A percentile compares a stretch with the other conserved stretches of the same genome.
Conservation (phyloP, 1,284 basidiomycete genomes). For the Rhodotorula sp. region DNA sequence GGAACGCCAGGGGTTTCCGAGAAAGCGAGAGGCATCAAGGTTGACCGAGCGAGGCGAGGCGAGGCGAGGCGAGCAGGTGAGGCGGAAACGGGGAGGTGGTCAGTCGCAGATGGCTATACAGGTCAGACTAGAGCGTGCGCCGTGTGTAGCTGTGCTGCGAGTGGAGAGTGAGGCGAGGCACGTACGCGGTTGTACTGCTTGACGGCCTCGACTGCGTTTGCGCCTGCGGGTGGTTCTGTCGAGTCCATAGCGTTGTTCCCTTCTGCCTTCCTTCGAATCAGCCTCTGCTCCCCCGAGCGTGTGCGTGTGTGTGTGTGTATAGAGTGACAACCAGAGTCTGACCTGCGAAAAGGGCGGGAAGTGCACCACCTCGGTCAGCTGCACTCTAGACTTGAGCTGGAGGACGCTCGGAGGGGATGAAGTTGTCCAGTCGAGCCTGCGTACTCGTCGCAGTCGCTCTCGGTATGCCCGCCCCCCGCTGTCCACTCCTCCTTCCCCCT, state of each 20-base stretch:
- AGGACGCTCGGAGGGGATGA: not conserved
- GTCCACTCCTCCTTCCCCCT: not conserved
- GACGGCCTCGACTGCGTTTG: constrained; percentile 20
- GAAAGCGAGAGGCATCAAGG: too few species aligned
- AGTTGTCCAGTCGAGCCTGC: not conserved
- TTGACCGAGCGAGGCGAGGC: too few species aligned
- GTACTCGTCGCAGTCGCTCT: too few species aligned
- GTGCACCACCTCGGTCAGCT: not conserved
- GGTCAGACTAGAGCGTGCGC: too few species aligned
- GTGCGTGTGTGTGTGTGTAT: too few species aligned
- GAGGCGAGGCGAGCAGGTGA: too few species aligned
- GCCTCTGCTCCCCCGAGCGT: not conserved
- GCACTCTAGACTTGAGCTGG: not conserved
- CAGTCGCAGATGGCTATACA: not conserved
- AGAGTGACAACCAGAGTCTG: too few species aligned
- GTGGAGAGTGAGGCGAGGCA: not conserved
- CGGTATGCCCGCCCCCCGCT: not conserved
- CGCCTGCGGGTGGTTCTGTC: constrained; percentile 16
- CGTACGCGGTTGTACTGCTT: constrained; percentile 26
- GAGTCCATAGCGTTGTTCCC: constrained; percentile 14
- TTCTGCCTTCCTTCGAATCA: too few species aligned
- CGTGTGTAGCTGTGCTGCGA: not conserved
- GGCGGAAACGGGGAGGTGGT: too few species aligned
- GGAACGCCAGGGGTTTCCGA: too few species aligned
- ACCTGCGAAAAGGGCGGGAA: too few species aligned